Percentiles rank a stretch among this genome's conserved stretches.
Evolutionary conservation across 805 yeast species (phyloP).

Genomic region (Millerago galiae): DNA sequence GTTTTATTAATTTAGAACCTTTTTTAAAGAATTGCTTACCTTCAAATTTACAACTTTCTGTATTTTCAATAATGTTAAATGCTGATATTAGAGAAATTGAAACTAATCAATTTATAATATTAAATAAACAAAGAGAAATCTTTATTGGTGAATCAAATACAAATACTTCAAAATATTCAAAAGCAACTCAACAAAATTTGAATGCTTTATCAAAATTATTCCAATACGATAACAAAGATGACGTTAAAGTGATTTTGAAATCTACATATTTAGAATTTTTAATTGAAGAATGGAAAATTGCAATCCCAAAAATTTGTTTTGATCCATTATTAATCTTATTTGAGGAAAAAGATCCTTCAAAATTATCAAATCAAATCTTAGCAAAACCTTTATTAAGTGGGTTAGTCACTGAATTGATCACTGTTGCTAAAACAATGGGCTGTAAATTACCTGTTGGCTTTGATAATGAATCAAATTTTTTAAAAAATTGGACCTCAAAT

Average conservation of each 20-base stretch:
- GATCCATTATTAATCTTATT: conserved; percentile 71
- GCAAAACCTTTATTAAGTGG: conserved; percentile 86
- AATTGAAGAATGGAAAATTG: conserved; percentile 80
- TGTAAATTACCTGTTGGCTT: conserved; percentile 63
- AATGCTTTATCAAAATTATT: conserved; percentile 31
- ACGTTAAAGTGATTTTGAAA: conserved; percentile 35
- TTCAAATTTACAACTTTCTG: conserved; percentile 13
- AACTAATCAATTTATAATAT: conserved; percentile 9
- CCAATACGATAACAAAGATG: conserved; percentile 31
- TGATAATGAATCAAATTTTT: conserved; percentile 57
- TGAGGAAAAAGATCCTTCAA: conserved; percentile 59
- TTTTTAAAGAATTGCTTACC: conserved; percentile 60
- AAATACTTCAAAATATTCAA: conserved; percentile 33
- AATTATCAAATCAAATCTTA: conserved; percentile 58
- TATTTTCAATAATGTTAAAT: conserved; percentile 18
- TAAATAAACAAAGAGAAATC: conserved; percentile 26
- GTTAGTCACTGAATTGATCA: conserved; percentile 63
- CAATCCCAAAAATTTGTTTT: conserved; percentile 71
- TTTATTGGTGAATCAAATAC: conserved; percentile 35
- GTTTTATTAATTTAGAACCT: conserved; percentile 67
- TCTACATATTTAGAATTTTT: conserved; percentile 50
- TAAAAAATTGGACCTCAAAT: conserved; percentile 44
- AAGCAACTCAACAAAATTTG: conserved; percentile 27
- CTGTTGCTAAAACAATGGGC: conserved; percentile 71
- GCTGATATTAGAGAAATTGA: conserved; percentile 17